A percentile compares a stretch with the other conserved stretches of the same genome.
Conservation (phyloP, 2,329 filamentous ascomycete genomes). For the Fusarium cicatricum region DNA sequence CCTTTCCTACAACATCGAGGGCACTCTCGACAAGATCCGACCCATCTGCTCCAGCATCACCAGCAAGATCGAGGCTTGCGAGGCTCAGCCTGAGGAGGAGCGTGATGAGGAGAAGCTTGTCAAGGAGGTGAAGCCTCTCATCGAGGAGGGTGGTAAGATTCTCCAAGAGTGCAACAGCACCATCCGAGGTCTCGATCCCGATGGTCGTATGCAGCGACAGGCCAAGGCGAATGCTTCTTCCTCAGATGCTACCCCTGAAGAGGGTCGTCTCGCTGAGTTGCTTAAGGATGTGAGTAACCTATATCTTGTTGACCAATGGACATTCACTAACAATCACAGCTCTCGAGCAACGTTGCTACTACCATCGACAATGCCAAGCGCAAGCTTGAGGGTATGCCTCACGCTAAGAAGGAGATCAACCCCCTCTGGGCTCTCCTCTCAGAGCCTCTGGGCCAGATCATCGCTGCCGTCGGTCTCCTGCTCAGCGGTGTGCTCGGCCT, state of each 20-base stretch:
- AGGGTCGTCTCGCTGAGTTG: constrained; percentile 83
- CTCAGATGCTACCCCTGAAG: constrained; percentile 73
- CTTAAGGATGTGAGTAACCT: constrained; percentile 72
- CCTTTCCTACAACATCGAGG: constrained; percentile 76
- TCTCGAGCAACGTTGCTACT: constrained; percentile 81
- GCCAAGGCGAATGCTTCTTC: constrained; percentile 83
- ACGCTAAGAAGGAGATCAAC: constrained; percentile 94
- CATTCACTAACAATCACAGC: constrained; percentile 47
- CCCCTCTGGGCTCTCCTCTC: constrained; percentile 84
- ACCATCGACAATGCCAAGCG: constrained; percentile 89
- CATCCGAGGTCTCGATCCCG: constrained; percentile 87
- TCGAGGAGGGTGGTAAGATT: constrained; percentile 85
- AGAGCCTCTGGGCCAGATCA: constrained; percentile 91
- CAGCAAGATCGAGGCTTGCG: constrained; percentile 81
- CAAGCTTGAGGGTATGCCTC: constrained; percentile 89
- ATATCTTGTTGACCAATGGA: constrained; percentile 1
- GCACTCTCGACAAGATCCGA: constrained; percentile 83
- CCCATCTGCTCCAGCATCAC: constrained; percentile 89
- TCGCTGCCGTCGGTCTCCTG: constrained; percentile 85
- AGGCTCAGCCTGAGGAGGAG: constrained; percentile 83
- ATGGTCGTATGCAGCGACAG: constrained; percentile 83
- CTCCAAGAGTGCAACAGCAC: constrained; percentile 86
- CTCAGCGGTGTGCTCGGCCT: constrained; percentile 85
- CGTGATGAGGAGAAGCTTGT: constrained; percentile 91
- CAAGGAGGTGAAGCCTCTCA: constrained; percentile 83